Evolutionary conservation across 257 asterid genomes (phyloP).

Genomic region (Solanum ossicruentum): DNA sequence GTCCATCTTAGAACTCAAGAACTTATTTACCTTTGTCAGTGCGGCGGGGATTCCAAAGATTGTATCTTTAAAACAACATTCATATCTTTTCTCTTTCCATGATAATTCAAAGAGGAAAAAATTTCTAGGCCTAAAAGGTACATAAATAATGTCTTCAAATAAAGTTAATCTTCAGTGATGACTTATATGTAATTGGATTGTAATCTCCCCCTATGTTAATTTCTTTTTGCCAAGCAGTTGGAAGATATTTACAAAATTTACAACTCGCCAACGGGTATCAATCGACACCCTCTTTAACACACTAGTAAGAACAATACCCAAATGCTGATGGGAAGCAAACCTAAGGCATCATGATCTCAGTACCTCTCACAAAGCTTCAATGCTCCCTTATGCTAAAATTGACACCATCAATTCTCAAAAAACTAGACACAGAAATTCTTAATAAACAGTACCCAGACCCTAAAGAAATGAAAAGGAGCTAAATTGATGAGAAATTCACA

Average conservation of each 20-base stretch:
- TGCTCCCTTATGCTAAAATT: not conserved
- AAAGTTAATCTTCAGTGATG: not conserved
- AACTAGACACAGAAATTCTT: not conserved
- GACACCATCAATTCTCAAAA: not conserved
- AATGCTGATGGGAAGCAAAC: not conserved
- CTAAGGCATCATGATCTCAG: not conserved
- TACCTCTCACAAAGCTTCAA: not conserved
- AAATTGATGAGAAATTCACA: not conserved
- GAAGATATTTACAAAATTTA: not conserved
- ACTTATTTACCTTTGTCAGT: not conserved
- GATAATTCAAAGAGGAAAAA: not conserved
- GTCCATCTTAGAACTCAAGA: not conserved
- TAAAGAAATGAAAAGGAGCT: not conserved
- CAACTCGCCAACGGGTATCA: not conserved
- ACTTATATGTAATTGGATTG: not conserved
- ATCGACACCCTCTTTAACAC: not conserved
- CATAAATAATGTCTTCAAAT: not conserved
- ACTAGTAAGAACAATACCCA: not conserved
- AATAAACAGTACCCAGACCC: not conserved
- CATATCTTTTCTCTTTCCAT: not conserved
- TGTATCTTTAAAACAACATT: not conserved
- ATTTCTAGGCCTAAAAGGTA: not conserved
- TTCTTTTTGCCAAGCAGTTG: not conserved
- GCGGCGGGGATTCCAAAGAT: not conserved
- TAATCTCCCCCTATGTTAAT: not conserved